A percentile compares a stretch with the other conserved stretches of the same genome.
These are phyloP conservation scores for Saccharomycopsis javanensis DNA, from an alignment of 805 yeast genomes.

Conservation along the genomic window DNA sequence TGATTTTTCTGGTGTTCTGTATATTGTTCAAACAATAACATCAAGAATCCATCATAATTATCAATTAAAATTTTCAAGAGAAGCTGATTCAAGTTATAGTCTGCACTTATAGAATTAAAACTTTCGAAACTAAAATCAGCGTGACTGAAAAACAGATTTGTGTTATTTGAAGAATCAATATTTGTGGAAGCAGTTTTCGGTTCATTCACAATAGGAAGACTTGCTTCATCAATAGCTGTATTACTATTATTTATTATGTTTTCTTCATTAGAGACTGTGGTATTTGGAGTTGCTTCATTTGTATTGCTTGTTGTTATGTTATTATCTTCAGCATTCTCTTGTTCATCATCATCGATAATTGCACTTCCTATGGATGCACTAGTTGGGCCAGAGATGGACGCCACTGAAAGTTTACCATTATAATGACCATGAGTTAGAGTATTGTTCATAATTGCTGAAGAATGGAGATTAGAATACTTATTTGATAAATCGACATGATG, in stretches of 20 bases:
- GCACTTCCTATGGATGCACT: not conserved
- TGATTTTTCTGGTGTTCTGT: not conserved
- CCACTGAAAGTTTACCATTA: not conserved
- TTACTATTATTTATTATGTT: not conserved
- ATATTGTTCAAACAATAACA: not conserved
- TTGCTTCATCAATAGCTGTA: not conserved
- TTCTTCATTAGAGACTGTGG: not conserved
- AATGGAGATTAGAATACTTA: not conserved
- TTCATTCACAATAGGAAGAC: constrained; percentile 5
- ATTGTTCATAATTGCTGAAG: not conserved
- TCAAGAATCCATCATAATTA: constrained; percentile 13
- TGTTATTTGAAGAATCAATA: not conserved
- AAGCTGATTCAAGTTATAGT: constrained; percentile 17
- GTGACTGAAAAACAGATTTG: not conserved
- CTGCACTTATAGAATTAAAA: constrained; percentile 15
- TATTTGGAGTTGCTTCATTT: not conserved
- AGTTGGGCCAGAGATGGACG: not conserved
- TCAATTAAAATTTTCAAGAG: constrained; percentile 15
- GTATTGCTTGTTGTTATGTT: not conserved
- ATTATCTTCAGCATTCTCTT: not conserved
- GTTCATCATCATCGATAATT: not conserved
- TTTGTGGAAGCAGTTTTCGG: constrained; percentile 6
- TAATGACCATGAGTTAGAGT: not conserved
- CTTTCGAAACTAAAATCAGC: constrained; percentile 16
- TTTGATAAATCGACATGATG: not conserved